Conservation (phyloP, 305 asterid genomes). For the Fraxinus baroniana region DNA sequence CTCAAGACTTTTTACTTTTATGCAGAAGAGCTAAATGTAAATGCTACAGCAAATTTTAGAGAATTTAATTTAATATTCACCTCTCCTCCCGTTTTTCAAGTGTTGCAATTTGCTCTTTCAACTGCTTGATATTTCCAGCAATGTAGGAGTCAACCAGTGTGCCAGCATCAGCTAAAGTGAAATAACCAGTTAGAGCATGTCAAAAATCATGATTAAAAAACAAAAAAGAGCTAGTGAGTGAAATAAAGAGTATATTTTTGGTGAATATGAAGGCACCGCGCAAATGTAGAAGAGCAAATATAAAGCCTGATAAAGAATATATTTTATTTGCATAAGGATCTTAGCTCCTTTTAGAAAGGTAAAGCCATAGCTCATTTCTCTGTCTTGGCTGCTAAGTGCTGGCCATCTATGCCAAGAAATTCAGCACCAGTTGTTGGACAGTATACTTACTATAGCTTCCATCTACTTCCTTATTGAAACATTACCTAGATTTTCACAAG, state of each 20-base stretch:
- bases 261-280: slow-evolving; percentile 7
- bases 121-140: slow-evolving; percentile 82
- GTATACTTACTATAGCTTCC: neutral
- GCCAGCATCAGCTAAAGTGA: slow-evolving; percentile 75
- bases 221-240: neutral
- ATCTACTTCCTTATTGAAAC: slow-evolving; percentile 1
- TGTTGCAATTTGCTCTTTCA: slow-evolving; percentile 95
- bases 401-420: slow-evolving; percentile 1
- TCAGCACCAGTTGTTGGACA: slow-evolving; percentile 7
- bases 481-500: slow-evolving; percentile 11
- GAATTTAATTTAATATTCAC: slow-evolving; percentile 41
- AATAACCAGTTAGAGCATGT: slow-evolving; percentile 22
- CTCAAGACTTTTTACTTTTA: slow-evolving; percentile 26
- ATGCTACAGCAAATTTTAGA: slow-evolving; percentile 18
- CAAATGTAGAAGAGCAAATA: slow-evolving; percentile 17
- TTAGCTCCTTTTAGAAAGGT: slow-evolving; percentile 10
- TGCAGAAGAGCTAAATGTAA: slow-evolving; percentile 21
- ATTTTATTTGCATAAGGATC: slow-evolving; percentile 1
- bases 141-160: slow-evolving; percentile 75
- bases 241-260: slow-evolving; percentile 1
- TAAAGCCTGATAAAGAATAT: slow-evolving; percentile 4
- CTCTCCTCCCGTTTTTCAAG: slow-evolving; percentile 97
- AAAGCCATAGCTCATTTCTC: slow-evolving; percentile 3
- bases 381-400: neutral
- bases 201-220: slow-evolving; percentile 10